Conservation (phyloP, 371 early-diverging fungal genomes). For the Mortierella polycephala region DNA sequence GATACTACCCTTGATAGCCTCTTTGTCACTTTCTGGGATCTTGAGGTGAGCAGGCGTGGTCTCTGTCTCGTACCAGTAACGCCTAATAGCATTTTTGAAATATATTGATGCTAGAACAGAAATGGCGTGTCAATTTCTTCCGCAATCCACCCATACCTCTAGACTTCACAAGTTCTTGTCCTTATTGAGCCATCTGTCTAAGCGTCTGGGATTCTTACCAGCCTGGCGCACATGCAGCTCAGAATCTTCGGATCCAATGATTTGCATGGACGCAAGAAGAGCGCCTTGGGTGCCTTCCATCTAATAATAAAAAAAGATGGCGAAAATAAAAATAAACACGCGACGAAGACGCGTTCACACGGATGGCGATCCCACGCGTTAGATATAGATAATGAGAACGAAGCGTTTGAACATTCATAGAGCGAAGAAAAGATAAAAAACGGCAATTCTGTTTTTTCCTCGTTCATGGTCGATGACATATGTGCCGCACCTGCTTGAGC, state of each 20-base stretch:
- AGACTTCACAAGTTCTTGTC: background rate
- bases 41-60: slow-evolving; percentile 49
- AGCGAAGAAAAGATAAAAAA: too few species aligned
- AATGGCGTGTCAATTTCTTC: background rate
- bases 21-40: slow-evolving; percentile 78
- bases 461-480: background rate
- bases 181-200: background rate
- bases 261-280: slow-evolving; percentile 72
- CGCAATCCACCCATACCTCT: too few species aligned
- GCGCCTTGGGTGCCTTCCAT: slow-evolving; percentile 70
- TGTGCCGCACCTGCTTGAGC: slow-evolving; percentile 53
- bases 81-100: slow-evolving; percentile 88
- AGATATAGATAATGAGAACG: background rate
- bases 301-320: slow-evolving; percentile 36
- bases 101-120: slow-evolving; percentile 81
- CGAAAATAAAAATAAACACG: slow-evolving; percentile 2
- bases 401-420: too few species aligned
- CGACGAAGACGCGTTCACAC: background rate
- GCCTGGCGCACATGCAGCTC: slow-evolving; percentile 77
- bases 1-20: slow-evolving; percentile 74
- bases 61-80: slow-evolving; percentile 73
- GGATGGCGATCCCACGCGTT: slow-evolving; percentile 1
- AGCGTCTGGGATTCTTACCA: slow-evolving; percentile 58
- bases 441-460: background rate
- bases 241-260: slow-evolving; percentile 68